Evolutionary conservation across 176 grass and related monocot genomes (phyloP).

Genomic region (Ensete ventricosum): DNA sequence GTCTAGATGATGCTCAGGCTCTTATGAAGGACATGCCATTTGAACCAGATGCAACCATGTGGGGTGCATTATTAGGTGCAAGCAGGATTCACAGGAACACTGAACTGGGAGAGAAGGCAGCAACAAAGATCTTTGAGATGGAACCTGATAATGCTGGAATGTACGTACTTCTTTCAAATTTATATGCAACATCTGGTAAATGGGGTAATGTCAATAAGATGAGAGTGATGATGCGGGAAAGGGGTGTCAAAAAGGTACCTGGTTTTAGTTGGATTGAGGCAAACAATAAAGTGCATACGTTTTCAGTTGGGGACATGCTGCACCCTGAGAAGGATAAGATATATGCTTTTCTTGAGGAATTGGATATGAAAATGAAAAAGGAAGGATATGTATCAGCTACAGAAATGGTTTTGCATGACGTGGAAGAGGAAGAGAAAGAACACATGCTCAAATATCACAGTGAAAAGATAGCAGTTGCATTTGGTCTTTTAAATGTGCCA

Average conservation of each 20-base stretch:
- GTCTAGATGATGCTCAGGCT: slow-evolving; percentile 62
- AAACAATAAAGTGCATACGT: slow-evolving; percentile 69
- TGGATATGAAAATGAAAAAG: slow-evolving; percentile 67
- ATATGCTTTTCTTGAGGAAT: slow-evolving; percentile 72
- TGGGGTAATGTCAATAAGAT: slow-evolving; percentile 73
- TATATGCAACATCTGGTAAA: slow-evolving; percentile 77
- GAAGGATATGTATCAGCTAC: slow-evolving; percentile 70
- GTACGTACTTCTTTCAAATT: slow-evolving; percentile 93
- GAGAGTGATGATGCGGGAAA: slow-evolving; percentile 71
- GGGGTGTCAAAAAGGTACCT: slow-evolving; percentile 67
- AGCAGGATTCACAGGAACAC: slow-evolving; percentile 86
- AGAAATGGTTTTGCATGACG: slow-evolving; percentile 90
- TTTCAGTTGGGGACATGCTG: slow-evolving; percentile 61
- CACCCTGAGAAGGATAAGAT: slow-evolving; percentile 85
- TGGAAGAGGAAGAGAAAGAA: slow-evolving; percentile 95
- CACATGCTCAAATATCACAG: slow-evolving; percentile 88
- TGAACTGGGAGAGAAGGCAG: slow-evolving; percentile 60
- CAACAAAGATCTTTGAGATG: slow-evolving; percentile 85
- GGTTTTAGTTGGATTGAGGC: slow-evolving; percentile 96
- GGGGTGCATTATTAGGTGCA: slow-evolving; percentile 85
- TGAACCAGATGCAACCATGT: slow-evolving; percentile 79
- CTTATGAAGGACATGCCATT: slow-evolving; percentile 80
- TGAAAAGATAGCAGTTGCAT: slow-evolving; percentile 82
- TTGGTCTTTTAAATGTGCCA: slow-evolving; percentile 82
- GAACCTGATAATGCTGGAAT: slow-evolving; percentile 86